Base-by-base conservation (phyloP, 1,139 yeast species). In the Tardiomyces depauwii region DNA sequence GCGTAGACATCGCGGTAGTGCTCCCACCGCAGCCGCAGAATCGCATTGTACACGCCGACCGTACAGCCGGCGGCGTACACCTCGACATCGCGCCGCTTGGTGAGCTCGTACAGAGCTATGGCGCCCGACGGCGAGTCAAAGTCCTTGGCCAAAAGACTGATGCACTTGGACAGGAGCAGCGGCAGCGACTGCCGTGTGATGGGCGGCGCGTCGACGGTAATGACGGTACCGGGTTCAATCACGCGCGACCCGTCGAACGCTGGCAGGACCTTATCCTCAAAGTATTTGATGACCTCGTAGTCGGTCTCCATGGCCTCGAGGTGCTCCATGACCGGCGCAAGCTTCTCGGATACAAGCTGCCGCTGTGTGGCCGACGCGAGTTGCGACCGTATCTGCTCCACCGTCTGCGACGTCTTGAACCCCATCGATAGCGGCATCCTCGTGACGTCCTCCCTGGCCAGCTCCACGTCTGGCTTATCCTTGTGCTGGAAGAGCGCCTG, bases 31-130 rank as follows among this genome's bases (percentile, higher is more conserved):
- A 70, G 53, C 28, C 55, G 51, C 13, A 73, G 53, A 41, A 68
- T 60, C 45, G 59, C 60, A 51, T 71, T 71, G 54, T 70, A 71
- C 5, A 68, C 70, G 10, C 58, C 66, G 11, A 63, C 63, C 2
- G 69, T 63, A 46, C 73, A 68, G 1, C 71, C 63, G n/a, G 61
- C 60, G 21, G 68, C 60, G 46, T 64, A 70, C 10, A 64, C 63
- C 41, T 66, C 66, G 12, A 64, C 48, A 30, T 68, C 63, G 39
- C 57, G 58, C 13, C 58, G 56, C 47, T 69, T 71, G 13, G 69
- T 55, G 13, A 55, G 45, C 42, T 70, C 68, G 51, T 72, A 71
- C 23, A 72, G 48, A 2, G 71, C 52, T 7, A 70, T 47, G 1
- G 74, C 73, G 2, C 64, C 66, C 2, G 60, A 53, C 3, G 73